Conservation (phyloP, 345 rosid species). For the Xanthoceras sorbifolium region DNA sequence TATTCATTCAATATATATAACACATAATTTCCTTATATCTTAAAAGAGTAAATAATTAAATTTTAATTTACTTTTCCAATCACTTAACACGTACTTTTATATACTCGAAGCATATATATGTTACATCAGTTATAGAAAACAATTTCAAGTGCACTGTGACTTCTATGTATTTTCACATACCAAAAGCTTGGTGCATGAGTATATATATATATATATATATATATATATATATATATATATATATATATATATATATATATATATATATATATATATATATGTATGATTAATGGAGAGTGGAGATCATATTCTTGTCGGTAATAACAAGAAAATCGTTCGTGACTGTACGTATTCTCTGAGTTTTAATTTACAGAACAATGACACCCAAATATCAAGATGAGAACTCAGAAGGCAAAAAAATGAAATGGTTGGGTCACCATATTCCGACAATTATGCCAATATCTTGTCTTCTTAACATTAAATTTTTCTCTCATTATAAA, state of each 20-base stretch:
- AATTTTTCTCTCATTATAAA: too few relatives aligned
- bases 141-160: not conserved
- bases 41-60: too few relatives aligned
- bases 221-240: too few relatives aligned
- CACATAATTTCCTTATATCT: too few relatives aligned
- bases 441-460: conserved; percentile 22
- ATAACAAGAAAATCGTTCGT: not conserved
- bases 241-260: too few relatives aligned
- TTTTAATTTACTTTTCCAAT: too few relatives aligned
- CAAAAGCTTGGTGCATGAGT: not conserved
- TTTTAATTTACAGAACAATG: not conserved
- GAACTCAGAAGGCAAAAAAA: not conserved
- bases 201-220: too few relatives aligned
- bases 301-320: not conserved
- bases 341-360: not conserved
- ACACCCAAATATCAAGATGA: not conserved
- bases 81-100: too few relatives aligned
- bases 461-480: not conserved
- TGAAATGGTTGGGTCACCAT: conserved; percentile 8
- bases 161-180: not conserved
- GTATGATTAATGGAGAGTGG: not conserved
- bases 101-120: too few relatives aligned
- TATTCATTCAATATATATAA: too few relatives aligned
- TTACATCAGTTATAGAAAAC: too few relatives aligned
- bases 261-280: too few relatives aligned